Evolutionary conservation across 139 green algal species (phyloP).

Genomic region (Astrephomene gubernaculifera): DNA sequence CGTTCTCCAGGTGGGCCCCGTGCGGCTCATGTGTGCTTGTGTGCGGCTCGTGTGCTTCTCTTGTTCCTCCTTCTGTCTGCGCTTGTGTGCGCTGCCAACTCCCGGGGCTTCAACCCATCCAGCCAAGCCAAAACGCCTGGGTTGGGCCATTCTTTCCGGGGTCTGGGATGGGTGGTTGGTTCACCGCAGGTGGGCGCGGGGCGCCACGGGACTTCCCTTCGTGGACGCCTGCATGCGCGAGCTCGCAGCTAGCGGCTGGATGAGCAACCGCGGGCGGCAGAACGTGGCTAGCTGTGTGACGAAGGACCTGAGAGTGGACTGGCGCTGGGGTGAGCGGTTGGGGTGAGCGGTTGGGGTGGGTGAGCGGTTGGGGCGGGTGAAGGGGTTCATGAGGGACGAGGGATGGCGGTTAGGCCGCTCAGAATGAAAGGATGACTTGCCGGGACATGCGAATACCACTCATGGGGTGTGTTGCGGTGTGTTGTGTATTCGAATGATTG

Average conservation of each 20-base stretch:
- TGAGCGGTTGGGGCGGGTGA: not conserved
- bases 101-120: too few species aligned
- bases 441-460: too few species aligned
- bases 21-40: not conserved
- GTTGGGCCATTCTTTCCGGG: not conserved
- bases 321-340: constrained; percentile 65
- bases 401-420: too few species aligned
- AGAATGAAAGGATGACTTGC: too few species aligned
- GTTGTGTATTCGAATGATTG: too few species aligned
- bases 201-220: constrained; percentile 83
- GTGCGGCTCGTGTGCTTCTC: too few species aligned
- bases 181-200: constrained; percentile 66
- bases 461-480: too few species aligned
- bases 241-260: constrained; percentile 82
- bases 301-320: constrained; percentile 82
- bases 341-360: not conserved
- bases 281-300: constrained; percentile 69
- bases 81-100: too few species aligned
- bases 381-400: not conserved
- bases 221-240: constrained; percentile 92
- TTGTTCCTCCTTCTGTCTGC: too few species aligned
- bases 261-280: constrained; percentile 86
- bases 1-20: constrained; percentile 34
- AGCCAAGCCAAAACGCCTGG: too few species aligned
- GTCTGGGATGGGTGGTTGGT: not conserved